Percentiles rank a stretch among this genome's conserved stretches.
phyloP scores from a whole-genome alignment of 1,284 basidiomycete species.

The Afroboletus lepidellus region DNA sequence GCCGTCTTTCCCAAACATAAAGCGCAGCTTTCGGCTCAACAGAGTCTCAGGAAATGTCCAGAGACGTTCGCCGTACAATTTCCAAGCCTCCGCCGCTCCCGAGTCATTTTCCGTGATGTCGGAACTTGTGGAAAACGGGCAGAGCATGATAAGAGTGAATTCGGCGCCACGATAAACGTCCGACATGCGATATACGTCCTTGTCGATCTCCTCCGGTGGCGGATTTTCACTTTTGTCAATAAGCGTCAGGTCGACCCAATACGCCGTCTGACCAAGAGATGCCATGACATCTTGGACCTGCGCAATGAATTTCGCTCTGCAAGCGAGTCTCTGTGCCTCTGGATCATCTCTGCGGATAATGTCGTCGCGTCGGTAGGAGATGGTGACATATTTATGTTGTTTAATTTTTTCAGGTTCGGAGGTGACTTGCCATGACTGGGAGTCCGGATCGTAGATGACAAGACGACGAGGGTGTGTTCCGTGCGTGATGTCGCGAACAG shows the following conservation, averaged over 20 bases:
- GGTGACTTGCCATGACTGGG: slow-evolving; percentile 6
- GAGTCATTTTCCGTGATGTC: too few species aligned
- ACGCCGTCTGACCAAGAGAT: slow-evolving; percentile 18
- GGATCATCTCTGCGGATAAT: slow-evolving; percentile 2
- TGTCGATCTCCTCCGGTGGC: slow-evolving; percentile 11
- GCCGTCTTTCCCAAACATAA: slow-evolving; percentile 13
- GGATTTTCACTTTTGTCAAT: slow-evolving; percentile 9
- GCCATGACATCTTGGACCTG: slow-evolving; percentile 8
- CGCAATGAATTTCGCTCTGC: slow-evolving; percentile 4
- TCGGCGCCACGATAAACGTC: slow-evolving; percentile 26
- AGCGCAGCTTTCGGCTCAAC: slow-evolving; percentile 20
- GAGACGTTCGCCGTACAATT: too few species aligned
- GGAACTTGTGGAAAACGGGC: slow-evolving; percentile 6
- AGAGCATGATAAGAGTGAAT: slow-evolving; percentile 30
- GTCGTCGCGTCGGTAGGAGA: slow-evolving; percentile 23
- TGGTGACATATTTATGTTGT: slow-evolving; percentile 18
- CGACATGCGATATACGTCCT: slow-evolving; percentile 30
- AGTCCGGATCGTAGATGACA: slow-evolving; percentile 12
- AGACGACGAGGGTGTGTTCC: slow-evolving; percentile 6
- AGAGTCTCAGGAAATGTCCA: slow-evolving; percentile 22
- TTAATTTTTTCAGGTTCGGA: slow-evolving; percentile 8
- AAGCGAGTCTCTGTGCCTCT: accelerated
- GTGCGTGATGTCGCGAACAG: slow-evolving; percentile 16
- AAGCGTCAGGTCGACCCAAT: slow-evolving; percentile 26
- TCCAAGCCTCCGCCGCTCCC: not conserved